These are phyloP conservation scores for Leccinum longicurvipes DNA, from an alignment of 768 basidiomycete genomes.

Conservation along the genomic window DNA sequence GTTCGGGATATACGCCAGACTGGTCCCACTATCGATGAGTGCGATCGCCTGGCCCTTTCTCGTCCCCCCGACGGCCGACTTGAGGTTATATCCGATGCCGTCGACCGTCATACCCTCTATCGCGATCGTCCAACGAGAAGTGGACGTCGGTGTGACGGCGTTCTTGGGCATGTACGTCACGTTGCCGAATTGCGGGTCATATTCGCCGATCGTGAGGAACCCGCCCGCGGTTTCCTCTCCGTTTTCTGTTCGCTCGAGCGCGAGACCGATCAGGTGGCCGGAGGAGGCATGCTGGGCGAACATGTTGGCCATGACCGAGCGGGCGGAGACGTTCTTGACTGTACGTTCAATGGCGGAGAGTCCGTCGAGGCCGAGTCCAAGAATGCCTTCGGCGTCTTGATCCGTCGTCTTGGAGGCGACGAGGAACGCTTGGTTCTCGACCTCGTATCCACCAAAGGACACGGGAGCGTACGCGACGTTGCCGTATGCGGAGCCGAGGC, in stretches of 20 bases:
- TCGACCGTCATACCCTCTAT: conserved; percentile 38
- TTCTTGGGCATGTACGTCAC: conserved; percentile 32
- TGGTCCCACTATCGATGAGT: conserved; percentile 45
- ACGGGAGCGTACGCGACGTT: conserved; percentile 36
- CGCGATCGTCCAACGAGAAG: conserved; percentile 41
- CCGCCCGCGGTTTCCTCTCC: conserved; percentile 41
- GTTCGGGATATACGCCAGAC: conserved; percentile 35
- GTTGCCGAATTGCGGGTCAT: conserved; percentile 33
- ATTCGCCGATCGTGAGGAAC: conserved; percentile 41
- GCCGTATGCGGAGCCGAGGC: conserved; percentile 37
- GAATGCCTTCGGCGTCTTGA: conserved; percentile 19
- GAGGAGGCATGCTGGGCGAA: conserved; percentile 33
- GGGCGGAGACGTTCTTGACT: conserved; percentile 10
- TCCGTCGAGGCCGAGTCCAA: conserved; percentile 27
- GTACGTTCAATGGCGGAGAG: conserved; percentile 23
- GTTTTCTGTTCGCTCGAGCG: conserved; percentile 40
- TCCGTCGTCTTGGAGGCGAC: conserved; percentile 17
- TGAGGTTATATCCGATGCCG: conserved; percentile 24
- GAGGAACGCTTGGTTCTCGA: conserved; percentile 29
- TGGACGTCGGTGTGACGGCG: conserved; percentile 33
- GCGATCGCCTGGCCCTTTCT: conserved; percentile 33
- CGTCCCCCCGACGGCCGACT: conserved; percentile 30
- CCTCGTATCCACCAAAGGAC: conserved; percentile 32
- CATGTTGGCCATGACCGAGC: conserved; percentile 39
- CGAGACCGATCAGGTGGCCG: conserved; percentile 41